A percentile compares a stretch with the other conserved stretches of the same genome.
These are phyloP conservation scores for Hemileia vastatrix DNA, from an alignment of 1,284 basidiomycete genomes.

Conservation along the genomic window DNA sequence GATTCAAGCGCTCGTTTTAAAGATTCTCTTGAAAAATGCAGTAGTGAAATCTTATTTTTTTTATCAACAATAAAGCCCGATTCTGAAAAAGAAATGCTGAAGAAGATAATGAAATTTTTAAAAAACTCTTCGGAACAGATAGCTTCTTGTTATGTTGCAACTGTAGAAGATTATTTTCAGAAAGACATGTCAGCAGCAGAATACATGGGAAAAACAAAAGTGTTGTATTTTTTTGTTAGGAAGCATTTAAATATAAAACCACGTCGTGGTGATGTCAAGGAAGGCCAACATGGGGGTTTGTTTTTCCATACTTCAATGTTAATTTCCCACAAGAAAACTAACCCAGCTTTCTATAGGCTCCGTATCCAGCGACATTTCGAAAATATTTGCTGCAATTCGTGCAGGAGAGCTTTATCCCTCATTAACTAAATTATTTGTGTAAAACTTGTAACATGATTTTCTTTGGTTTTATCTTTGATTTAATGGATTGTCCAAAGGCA, in stretches of 20 bases:
- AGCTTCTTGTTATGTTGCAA: too few species aligned
- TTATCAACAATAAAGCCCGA: too few species aligned
- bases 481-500: too few species aligned
- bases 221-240: conserved; percentile 12
- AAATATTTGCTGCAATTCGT: conserved; percentile 13
- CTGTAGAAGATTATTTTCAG: background rate
- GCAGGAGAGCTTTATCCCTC: conserved; percentile 17
- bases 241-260: conserved; percentile 4
- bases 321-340: too few species aligned
- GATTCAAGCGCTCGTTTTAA: conserved; percentile 9
- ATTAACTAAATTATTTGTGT: too few species aligned
- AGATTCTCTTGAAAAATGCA: conserved; percentile 10
- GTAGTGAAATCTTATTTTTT: too few species aligned
- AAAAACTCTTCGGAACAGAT: too few species aligned
- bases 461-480: too few species aligned
- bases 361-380: conserved; percentile 11
- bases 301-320: too few species aligned
- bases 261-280: conserved; percentile 11
- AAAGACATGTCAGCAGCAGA: background rate
- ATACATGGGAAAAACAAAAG: conserved; percentile 4
- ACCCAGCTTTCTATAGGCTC: background rate
- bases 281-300: conserved; percentile 12
- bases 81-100: too few species aligned
- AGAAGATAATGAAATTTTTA: too few species aligned
- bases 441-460: too few species aligned